phyloP scores from a whole-genome alignment of 257 asterid species.

The Solanum chiquidenum region DNA sequence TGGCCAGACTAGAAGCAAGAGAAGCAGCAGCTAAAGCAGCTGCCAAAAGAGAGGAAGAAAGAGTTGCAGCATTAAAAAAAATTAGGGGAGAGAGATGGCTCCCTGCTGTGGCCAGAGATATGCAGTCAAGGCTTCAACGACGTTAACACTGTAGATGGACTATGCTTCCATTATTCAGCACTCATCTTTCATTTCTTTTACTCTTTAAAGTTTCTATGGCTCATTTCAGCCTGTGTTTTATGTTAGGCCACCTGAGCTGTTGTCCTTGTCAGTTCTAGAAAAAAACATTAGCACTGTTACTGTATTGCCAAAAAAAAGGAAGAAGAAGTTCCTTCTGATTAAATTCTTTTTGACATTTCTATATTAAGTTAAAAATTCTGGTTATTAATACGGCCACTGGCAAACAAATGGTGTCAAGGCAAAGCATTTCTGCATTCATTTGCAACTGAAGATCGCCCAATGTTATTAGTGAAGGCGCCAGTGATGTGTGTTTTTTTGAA shows the following conservation, averaged over 20 bases:
- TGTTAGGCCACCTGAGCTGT: neutral
- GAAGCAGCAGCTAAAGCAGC: conserved; percentile 60
- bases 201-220: neutral
- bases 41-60: conserved; percentile 64
- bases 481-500: neutral
- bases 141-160: neutral
- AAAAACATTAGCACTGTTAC: neutral
- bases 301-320: neutral
- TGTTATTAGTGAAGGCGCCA: neutral
- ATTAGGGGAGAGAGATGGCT: conserved; percentile 86
- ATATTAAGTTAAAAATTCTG: neutral
- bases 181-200: neutral
- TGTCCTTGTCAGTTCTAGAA: neutral
- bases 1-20: conserved; percentile 53
- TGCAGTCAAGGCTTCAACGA: conserved; percentile 11
- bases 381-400: neutral
- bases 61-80: conserved; percentile 52
- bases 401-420: neutral
- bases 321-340: neutral
- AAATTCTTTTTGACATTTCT: neutral
- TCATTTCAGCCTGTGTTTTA: neutral
- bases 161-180: neutral
- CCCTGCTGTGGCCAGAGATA: conserved; percentile 53
- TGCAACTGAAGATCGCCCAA: neutral
- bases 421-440: neutral